Evolutionary conservation across 441 rosid species (phyloP).

Genomic region (Bruguiera hainesii): DNA sequence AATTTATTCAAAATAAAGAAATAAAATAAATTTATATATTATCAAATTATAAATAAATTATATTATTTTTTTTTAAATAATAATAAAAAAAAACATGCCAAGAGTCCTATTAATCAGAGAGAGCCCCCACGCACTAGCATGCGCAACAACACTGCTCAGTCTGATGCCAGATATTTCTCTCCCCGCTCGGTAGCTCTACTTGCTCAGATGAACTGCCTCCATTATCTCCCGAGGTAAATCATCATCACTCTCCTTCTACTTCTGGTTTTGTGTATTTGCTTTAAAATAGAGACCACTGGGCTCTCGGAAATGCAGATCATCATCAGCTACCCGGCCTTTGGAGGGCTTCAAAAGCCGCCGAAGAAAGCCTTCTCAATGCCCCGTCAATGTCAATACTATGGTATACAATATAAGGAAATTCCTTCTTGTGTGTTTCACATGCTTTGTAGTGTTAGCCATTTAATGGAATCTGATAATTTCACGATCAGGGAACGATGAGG

Average conservation of each 20-base stretch:
- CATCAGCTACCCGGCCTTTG: conserved; percentile 38
- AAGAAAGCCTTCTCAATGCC: conserved; percentile 27
- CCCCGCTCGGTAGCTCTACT: not conserved
- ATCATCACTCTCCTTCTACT: too few relatives aligned
- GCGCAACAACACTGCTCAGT: not conserved
- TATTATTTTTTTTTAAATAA: too few relatives aligned
- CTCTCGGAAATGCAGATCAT: conserved; percentile 38
- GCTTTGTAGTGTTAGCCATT: not conserved
- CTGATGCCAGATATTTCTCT: not conserved
- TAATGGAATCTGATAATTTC: conserved; percentile 5
- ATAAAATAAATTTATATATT: too few relatives aligned
- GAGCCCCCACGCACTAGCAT: not conserved
- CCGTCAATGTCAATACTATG: conserved; percentile 18
- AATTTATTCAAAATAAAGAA: too few relatives aligned
- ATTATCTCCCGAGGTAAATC: conserved; percentile 49
- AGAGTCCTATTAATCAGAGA: too few relatives aligned
- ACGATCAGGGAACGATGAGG: conserved; percentile 38
- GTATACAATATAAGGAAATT: not conserved
- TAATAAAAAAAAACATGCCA: too few relatives aligned
- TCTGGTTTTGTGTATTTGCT: not conserved
- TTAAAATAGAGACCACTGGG: not conserved
- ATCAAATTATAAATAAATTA: too few relatives aligned
- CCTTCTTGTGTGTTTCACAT: not conserved
- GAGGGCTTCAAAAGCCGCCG: conserved; percentile 37
- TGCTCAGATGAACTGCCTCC: conserved; percentile 55